Evolutionary conservation across 208 protist species (phyloP).

Genomic region (Leishmania arabica): DNA sequence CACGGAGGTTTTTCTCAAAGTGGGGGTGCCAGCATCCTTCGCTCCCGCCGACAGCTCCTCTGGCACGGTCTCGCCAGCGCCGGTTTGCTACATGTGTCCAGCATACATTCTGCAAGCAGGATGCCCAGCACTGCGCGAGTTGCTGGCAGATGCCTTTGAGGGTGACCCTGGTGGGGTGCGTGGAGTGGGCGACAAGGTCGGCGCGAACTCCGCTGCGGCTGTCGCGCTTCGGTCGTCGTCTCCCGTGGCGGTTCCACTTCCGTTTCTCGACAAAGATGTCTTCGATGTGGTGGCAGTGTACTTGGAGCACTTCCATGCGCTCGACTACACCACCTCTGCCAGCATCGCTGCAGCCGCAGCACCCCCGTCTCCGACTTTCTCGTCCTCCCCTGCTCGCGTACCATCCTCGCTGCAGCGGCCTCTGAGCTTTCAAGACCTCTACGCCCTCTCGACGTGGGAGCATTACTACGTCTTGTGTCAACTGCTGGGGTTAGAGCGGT

Average conservation of each 20-base stretch:
- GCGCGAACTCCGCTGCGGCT: neutral
- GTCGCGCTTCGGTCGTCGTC: neutral
- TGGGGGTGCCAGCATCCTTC: conserved; percentile 6
- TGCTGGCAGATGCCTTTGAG: conserved; percentile 35
- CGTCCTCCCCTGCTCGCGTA: neutral
- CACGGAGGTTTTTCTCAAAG: conserved; percentile 25
- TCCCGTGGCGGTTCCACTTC: conserved; percentile 36
- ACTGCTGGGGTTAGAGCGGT: conserved; percentile 33
- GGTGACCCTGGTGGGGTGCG: neutral
- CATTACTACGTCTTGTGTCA: conserved; percentile 52
- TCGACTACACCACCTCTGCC: conserved; percentile 1
- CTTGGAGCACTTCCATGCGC: conserved; percentile 72
- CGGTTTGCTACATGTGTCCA: conserved; percentile 38
- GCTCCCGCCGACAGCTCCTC: neutral
- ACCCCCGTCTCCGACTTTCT: neutral
- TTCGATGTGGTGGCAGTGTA: conserved; percentile 71
- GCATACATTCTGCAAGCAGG: conserved; percentile 40
- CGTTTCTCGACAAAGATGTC: conserved; percentile 29
- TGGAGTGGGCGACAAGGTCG: neutral
- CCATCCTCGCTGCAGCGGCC: conserved; percentile 37
- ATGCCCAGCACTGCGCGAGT: conserved; percentile 39
- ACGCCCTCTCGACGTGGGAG: conserved; percentile 62
- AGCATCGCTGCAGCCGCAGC: neutral
- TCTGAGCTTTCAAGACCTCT: conserved; percentile 50
- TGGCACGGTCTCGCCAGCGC: neutral